Evolutionary conservation across 202 grass and related monocot genomes (phyloP).

Genomic region (Zoysia matrella): DNA sequence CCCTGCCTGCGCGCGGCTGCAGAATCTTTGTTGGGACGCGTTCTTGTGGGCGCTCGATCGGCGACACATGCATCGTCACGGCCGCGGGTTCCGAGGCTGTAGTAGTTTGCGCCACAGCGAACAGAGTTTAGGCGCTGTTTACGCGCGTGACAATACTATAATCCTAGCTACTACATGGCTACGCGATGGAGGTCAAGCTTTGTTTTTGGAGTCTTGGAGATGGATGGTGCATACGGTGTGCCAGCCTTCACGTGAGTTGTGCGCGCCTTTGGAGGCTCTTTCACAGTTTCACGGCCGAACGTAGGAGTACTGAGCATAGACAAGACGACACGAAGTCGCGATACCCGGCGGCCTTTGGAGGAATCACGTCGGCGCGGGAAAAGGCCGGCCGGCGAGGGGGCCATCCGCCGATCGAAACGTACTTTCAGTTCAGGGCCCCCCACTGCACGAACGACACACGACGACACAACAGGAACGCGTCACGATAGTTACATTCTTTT

Average conservation of each 20-base stretch:
- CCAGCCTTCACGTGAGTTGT: too few relatives aligned
- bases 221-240: too few relatives aligned
- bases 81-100: neutral
- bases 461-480: neutral
- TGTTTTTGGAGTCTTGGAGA: too few relatives aligned
- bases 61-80: neutral
- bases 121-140: neutral
- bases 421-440: neutral
- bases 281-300: too few relatives aligned
- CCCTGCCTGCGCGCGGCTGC: neutral
- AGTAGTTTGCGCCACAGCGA: neutral
- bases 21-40: constrained; percentile 6
- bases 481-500: neutral
- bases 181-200: too few relatives aligned
- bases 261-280: too few relatives aligned
- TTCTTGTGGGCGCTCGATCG: constrained; percentile 1
- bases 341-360: neutral
- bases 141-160: neutral
- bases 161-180: neutral
- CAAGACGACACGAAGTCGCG: too few relatives aligned
- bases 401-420: neutral
- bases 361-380: constrained; percentile 21
- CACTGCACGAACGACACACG: neutral
- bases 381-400: neutral
- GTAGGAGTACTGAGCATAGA: too few relatives aligned